Evolutionary conservation across 202 grass and related monocot genomes (phyloP).

Genomic region (Saccharum hybrid): DNA sequence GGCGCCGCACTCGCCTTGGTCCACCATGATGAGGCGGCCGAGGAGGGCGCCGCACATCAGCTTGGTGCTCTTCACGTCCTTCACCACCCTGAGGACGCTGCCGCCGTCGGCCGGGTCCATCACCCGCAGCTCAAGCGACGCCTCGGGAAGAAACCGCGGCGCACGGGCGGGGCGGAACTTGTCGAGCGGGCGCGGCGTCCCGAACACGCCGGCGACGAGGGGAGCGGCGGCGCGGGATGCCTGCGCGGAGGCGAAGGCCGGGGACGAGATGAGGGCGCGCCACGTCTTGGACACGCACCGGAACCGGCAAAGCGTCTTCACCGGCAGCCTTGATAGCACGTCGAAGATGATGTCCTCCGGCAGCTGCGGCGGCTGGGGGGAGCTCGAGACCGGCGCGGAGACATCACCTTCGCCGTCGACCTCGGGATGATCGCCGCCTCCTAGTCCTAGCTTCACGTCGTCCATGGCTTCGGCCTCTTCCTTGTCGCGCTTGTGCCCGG

Average conservation of each 20-base stretch:
- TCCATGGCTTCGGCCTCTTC: background rate
- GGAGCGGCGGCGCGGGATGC: background rate
- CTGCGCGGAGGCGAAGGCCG: background rate
- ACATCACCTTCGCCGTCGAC: too few relatives aligned
- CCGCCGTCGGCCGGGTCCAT: background rate
- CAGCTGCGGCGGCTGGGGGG: background rate
- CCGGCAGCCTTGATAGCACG: background rate
- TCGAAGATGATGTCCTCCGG: constrained; percentile 23
- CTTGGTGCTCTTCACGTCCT: background rate
- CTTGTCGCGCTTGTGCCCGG: background rate
- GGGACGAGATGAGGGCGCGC: background rate
- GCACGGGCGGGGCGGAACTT: background rate
- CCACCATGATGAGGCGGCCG: background rate
- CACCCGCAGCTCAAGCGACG: background rate
- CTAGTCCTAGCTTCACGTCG: background rate
- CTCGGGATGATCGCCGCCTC: too few relatives aligned
- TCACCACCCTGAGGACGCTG: background rate
- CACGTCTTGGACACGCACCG: background rate
- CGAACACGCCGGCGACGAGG: background rate
- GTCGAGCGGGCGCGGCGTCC: too few relatives aligned
- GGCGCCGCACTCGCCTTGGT: background rate
- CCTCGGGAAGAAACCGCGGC: too few relatives aligned
- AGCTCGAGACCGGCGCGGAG: too few relatives aligned
- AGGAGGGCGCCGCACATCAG: background rate
- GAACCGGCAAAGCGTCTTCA: background rate